Base-by-base conservation (phyloP, 768 basidiomycete genomes). In the Mycena rosella region DNA sequence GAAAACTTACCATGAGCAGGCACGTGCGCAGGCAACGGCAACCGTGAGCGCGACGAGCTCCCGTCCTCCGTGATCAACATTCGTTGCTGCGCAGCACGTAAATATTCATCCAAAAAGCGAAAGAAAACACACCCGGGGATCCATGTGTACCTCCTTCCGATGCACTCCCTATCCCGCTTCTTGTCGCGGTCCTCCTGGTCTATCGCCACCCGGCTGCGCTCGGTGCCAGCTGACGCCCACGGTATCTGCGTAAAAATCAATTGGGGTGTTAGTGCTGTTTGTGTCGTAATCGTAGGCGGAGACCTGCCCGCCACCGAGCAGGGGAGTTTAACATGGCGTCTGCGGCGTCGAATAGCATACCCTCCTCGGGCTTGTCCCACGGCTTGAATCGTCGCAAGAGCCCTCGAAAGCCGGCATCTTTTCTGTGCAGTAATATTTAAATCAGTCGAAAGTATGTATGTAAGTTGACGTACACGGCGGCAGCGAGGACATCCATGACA, bases 221-320 rank as follows among this genome's bases (percentile, higher is more conserved):
- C 91, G 1, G 95, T 95, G 17, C 90, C 87, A 1, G 94, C 90
- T 24, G 89, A 87, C 5, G 96, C 96, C 96, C 96, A 97, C 9
- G 92, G 89, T 72, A 98, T 96, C 78, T 96, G 96, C 14, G 91
- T 89, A 69, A 84, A 91, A 29, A 97, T 88, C n/a, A n/a, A n/a
- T n/a, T n/a, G n/a, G n/a, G n/a, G n/a, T n/a, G n/a, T n/a, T n/a
- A n/a, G n/a, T n/a, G 18, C 42, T 44, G 7, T 44, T 8, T 13
- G 18, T 44, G 42, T 5, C 5, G 42, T 20, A 36, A 36, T 36
- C 34, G 34, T 36, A 14, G 69, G 69, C 0, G 92, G 92, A 69
- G n/a, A n/a, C n/a, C n/a, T n/a, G n/a, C n/a, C n/a, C n/a, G n/a
- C n/a, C n/a, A n/a, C n/a, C n/a, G 15, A 96, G 85, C 67, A 97